Percentiles rank a stretch among this genome's conserved stretches.
phyloP scores from a whole-genome alignment of 192 early-diverging fungal genomes.

The Phlyctochytrium arcticum region DNA sequence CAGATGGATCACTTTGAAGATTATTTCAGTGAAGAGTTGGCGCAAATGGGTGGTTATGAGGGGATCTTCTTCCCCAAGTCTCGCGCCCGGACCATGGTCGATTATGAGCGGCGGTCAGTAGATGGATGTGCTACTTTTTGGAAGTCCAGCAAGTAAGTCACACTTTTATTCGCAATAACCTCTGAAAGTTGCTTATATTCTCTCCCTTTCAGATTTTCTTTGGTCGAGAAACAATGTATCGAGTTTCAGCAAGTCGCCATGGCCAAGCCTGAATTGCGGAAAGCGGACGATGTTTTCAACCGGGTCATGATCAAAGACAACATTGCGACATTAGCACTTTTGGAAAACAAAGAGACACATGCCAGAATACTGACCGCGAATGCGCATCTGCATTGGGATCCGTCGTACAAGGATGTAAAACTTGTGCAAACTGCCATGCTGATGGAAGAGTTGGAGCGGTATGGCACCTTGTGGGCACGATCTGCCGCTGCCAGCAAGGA shows the following conservation, averaged over 20 bases:
- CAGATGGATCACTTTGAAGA: constrained; percentile 84
- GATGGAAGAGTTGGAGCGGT: constrained; percentile 78
- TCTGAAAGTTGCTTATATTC: constrained; percentile 5
- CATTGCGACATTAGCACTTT: constrained; percentile 75
- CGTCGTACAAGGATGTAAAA: constrained; percentile 87
- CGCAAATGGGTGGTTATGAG: constrained; percentile 75
- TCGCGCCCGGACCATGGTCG: constrained; percentile 88
- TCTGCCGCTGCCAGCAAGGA: background rate
- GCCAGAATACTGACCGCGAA: constrained; percentile 75
- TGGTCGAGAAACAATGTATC: constrained; percentile 79
- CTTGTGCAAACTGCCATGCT: constrained; percentile 93
- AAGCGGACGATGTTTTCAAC: constrained; percentile 92
- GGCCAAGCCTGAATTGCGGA: constrained; percentile 79
- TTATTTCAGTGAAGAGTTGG: constrained; percentile 72
- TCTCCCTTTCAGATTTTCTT: constrained; percentile 56
- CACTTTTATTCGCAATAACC: background rate
- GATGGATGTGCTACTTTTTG: constrained; percentile 97
- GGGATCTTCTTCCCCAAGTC: constrained; percentile 94
- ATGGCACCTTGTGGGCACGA: constrained; percentile 43
- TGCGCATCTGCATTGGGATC: constrained; percentile 94
- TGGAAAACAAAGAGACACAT: constrained; percentile 78
- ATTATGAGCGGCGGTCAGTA: constrained; percentile 78
- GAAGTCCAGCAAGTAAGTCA: constrained; percentile 70
- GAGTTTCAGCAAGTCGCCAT: constrained; percentile 95
- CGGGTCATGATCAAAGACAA: constrained; percentile 98